phyloP scores from a whole-genome alignment of 768 basidiomycete genomes.

The Stropharia rugosoannulata region DNA sequence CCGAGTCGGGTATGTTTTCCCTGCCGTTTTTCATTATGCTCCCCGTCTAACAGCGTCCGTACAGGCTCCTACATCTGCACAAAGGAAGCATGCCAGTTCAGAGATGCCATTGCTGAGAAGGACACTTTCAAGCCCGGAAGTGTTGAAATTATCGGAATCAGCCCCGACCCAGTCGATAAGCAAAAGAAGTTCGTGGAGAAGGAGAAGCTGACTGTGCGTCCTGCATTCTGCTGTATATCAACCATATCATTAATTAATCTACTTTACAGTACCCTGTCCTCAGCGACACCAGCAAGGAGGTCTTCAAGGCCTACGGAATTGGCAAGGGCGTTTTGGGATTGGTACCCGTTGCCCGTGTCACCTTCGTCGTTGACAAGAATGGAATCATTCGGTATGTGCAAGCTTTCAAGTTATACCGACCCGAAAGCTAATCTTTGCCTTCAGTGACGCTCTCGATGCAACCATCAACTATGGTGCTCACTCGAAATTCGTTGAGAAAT shows the following conservation, averaged over 20 bases:
- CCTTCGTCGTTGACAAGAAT: slow-evolving; percentile 73
- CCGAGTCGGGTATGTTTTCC: slow-evolving; percentile 51
- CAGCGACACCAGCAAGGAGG: slow-evolving; percentile 65
- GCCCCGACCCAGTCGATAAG: slow-evolving; percentile 67
- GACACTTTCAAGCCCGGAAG: slow-evolving; percentile 63
- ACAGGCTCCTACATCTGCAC: slow-evolving; percentile 77
- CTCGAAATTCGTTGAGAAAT: slow-evolving; percentile 67
- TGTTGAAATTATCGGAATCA: slow-evolving; percentile 71
- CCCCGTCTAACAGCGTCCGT: background rate
- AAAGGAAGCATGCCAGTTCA: slow-evolving; percentile 78
- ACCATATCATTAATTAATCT: background rate
- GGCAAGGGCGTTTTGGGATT: slow-evolving; percentile 69
- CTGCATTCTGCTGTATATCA: background rate
- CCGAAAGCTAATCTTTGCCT: slow-evolving; percentile 4
- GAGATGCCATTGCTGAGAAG: slow-evolving; percentile 72
- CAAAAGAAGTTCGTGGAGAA: slow-evolving; percentile 77
- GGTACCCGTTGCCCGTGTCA: slow-evolving; percentile 56
- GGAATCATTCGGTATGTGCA: slow-evolving; percentile 60
- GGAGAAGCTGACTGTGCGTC: slow-evolving; percentile 59
- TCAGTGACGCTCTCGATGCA: slow-evolving; percentile 58
- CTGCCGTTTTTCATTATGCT: background rate
- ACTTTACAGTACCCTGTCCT: slow-evolving; percentile 68
- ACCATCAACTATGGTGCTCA: slow-evolving; percentile 67
- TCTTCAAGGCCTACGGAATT: slow-evolving; percentile 63
- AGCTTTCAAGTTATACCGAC: background rate